Evolutionary conservation across 169 alveolate species (phyloP), one percentile per base, ranked within the genome.

Genomic region (Eimeria mitis): DNA sequence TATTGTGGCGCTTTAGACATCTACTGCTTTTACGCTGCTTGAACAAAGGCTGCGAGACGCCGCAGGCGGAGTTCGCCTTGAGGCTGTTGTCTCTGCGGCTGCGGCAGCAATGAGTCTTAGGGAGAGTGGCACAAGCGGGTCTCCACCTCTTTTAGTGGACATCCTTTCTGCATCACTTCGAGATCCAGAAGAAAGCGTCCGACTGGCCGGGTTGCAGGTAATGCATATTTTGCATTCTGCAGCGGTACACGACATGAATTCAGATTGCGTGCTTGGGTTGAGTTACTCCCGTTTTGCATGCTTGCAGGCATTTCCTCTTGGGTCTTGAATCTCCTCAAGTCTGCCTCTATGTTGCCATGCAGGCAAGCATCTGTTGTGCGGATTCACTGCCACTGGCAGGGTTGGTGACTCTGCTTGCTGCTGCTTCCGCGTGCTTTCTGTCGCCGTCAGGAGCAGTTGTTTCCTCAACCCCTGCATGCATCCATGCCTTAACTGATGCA

Each of bases 61-160:
- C 13, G 49, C 90, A 56, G 75, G 76, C 2, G 90, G 56, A 31
- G 90, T 83, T 56, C 90, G 90, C 23, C 90, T 83, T 34, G 90
- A 83, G 73, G 90, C 90, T 83, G 90, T 83, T 44, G 75, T 40
- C 73, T 40, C 90, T 54, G 90, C 90, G 54, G 90, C 90, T n/a
- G 73, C 90, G 31, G 90, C 90, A 9, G 90, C 90, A 83, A 31
- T 54, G 73, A 54, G 71, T 52, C 25, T 49, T 9, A 28, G 71
- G 16, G 88, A 47, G 68, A 44, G 88, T 19, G 52, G 76, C 11
- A 59, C 90, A 37, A 44, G 75, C 13, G 52, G 73, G 6, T 34
- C 28, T 19, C 90, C 90, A 23, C 68, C 73, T 2, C 2, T 54
- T 75, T 23, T 83, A 37, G 90, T 83, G 90, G 75, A 49, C 6